A percentile compares a stretch with the other conserved stretches of the same genome.
Evolutionary conservation across 2,329 filamentous ascomycete species (phyloP).

Genomic region (Trichophyton rubrum): DNA sequence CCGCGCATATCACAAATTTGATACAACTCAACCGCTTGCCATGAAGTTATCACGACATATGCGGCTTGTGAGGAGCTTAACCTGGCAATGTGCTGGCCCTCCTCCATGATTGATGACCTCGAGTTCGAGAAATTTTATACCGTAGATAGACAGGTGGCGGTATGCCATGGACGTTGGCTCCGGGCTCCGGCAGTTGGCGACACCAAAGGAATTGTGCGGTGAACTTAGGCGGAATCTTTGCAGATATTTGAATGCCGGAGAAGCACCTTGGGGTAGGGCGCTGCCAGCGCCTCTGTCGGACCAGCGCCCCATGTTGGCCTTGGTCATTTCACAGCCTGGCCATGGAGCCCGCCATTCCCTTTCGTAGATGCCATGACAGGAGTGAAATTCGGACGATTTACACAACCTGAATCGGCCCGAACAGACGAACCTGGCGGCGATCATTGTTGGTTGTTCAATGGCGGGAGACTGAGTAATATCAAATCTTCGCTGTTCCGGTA

Average conservation of each 20-base stretch:
- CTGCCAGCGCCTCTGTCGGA: background rate
- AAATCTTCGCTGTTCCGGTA: background rate
- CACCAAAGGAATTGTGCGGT: background rate
- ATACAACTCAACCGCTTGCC: background rate
- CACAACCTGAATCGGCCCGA: background rate
- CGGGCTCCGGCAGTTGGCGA: background rate
- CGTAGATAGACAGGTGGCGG: constrained; percentile 27
- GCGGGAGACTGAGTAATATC: background rate
- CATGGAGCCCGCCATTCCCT: background rate
- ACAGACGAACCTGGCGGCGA: background rate
- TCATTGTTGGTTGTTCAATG: background rate
- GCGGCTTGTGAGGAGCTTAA: background rate
- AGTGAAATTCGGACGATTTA: background rate
- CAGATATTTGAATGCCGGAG: background rate
- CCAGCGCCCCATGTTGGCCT: background rate
- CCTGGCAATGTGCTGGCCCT: background rate
- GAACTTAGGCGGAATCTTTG: background rate
- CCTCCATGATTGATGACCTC: background rate
- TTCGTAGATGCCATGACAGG: background rate
- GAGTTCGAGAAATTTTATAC: constrained; percentile 13
- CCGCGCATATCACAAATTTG: background rate
- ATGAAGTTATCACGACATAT: background rate
- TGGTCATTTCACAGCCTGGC: background rate
- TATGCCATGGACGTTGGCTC: background rate
- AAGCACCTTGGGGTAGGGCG: background rate